Base-by-base conservation (phyloP, 176 grass and related monocot genomes). In the Pharus latifolius region DNA sequence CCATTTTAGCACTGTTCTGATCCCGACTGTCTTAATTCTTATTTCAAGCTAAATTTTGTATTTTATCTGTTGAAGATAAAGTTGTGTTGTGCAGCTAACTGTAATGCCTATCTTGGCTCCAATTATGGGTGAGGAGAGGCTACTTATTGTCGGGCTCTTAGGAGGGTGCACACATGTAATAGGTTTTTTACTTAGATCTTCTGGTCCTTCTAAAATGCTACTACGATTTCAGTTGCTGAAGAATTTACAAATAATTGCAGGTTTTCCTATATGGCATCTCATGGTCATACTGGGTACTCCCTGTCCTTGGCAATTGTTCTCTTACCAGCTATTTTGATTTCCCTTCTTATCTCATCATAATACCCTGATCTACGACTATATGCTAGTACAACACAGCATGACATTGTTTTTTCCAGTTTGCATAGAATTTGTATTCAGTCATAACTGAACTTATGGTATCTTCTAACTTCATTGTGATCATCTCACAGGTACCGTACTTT, bases 201-300 rank as follows among this genome's bases (percentile, higher is more conserved):
- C 20, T 61, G 2, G 32, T 33, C 3, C 0, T 62, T 71, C 2
- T 67, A 20, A 45, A 4, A 44, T 22, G n/a, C 3, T 40, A 0
- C 17, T 4, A 0, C 12, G 16, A 17, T 70, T 81, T 52, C 29
- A 13, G 5, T 10, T 51, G 14, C 32, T 86, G 28, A 98, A 45
- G 56, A 58, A 60, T 7, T 54, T 69, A 3, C 2, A 12, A 20
- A 34, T 70, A 61, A 13, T 72, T 84, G 76, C 90, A 99, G 95
- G 76, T 91, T 85, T 94, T 99, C 67, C 73, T 99, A 18, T 94
- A 94, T 65, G 75, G 87, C 64, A 85, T 99, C 29, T 80, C 95
- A 61, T 99, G 95, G 95, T 87, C 95, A 27, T 99, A 70, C 66
- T 94, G 90, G 95, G 94, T 98, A 91, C 32, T 65, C 49, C 17